Evolutionary conservation across 345 rosid genomes (phyloP).

Genomic region (Populus alba): DNA sequence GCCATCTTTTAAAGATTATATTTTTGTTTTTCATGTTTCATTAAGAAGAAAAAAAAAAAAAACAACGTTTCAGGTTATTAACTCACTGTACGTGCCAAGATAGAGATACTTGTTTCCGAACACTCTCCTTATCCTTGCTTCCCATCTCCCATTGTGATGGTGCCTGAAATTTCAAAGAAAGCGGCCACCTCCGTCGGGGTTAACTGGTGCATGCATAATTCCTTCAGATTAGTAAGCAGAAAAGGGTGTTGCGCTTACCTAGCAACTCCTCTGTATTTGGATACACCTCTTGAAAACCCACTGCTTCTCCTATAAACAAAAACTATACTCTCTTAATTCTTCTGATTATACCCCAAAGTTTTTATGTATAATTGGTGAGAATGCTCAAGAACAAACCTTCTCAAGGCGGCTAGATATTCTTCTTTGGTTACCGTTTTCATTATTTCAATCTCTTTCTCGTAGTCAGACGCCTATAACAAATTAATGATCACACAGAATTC

Average conservation of each 20-base stretch:
- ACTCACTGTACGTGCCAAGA: slow-evolving; percentile 71
- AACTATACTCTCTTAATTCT: background rate
- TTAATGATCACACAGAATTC: background rate
- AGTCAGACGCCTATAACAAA: slow-evolving; percentile 25
- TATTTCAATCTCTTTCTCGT: slow-evolving; percentile 35
- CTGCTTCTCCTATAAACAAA: slow-evolving; percentile 34
- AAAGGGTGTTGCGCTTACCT: slow-evolving; percentile 13
- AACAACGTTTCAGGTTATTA: no score
- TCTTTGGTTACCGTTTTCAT: slow-evolving; percentile 39
- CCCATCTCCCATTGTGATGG: slow-evolving; percentile 76
- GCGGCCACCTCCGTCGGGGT: background rate
- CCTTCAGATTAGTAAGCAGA: background rate
- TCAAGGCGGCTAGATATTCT: slow-evolving; percentile 37
- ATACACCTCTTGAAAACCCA: slow-evolving; percentile 46
- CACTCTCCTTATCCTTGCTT: slow-evolving; percentile 70
- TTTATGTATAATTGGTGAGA: background rate
- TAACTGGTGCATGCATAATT: background rate
- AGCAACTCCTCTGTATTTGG: slow-evolving; percentile 49
- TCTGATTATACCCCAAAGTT: background rate
- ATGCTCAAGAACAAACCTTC: slow-evolving; percentile 24
- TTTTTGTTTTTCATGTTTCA: no score
- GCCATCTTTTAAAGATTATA: no score
- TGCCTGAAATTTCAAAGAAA: slow-evolving; percentile 36
- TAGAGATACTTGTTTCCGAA: slow-evolving; percentile 71
- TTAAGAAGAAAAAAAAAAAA: no score